phyloP scores from a whole-genome alignment of 192 early-diverging fungal genomes.

The Funneliformis mosseae region DNA sequence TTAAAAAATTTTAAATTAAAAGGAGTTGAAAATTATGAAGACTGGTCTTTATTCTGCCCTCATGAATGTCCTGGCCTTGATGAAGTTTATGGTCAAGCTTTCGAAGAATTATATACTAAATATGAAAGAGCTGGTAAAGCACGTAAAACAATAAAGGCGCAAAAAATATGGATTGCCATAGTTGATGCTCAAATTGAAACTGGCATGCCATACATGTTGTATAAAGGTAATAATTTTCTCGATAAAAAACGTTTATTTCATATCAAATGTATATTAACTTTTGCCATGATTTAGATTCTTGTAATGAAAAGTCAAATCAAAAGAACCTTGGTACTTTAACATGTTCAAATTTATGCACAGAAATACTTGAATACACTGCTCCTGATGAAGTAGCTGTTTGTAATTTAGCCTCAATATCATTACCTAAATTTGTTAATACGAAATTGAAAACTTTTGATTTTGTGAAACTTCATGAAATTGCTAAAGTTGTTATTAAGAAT shows the following conservation, averaged over 20 bases:
- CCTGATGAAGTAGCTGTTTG: conserved; percentile 98
- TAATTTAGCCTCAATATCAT: conserved; percentile 92
- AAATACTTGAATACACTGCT: conserved; percentile 94
- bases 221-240: conserved; percentile 60
- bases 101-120: conserved; percentile 62
- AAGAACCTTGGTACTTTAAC: conserved; percentile 99
- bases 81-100: background rate
- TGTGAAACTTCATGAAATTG: conserved; percentile 76
- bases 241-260: too few species aligned
- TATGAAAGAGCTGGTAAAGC: conserved; percentile 87
- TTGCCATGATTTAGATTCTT: conserved; percentile 66
- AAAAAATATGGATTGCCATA: conserved; percentile 97
- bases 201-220: conserved; percentile 97
- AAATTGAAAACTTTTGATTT: conserved; percentile 73
- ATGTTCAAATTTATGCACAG: conserved; percentile 97
- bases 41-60: background rate
- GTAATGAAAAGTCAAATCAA: conserved; percentile 99
- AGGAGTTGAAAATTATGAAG: conserved; percentile 88
- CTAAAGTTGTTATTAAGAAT: conserved; percentile 89
- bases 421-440: conserved; percentile 82
- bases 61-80: background rate
- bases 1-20: conserved; percentile 65
- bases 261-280: too few species aligned
- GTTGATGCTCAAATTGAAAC: conserved; percentile 97
- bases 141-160: conserved; percentile 90